A percentile compares a stretch with the other conserved stretches of the same genome.
These are phyloP conservation scores for Serendipita indica DNA, from an alignment of 768 basidiomycete species.

Conservation along the genomic window DNA sequence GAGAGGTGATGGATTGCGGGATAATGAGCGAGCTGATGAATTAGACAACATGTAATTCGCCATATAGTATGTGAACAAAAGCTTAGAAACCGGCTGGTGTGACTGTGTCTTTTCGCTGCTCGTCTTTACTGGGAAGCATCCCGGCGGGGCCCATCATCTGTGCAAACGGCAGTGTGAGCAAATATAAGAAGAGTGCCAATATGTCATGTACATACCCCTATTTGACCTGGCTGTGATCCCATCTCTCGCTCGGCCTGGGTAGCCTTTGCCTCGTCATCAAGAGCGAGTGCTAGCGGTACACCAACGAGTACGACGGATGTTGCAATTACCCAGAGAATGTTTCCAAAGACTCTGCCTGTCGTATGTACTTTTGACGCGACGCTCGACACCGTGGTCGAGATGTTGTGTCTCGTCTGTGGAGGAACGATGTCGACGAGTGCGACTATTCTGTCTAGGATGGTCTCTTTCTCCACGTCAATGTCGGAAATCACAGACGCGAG, in stretches of 20 bases:
- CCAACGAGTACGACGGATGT: constrained; percentile 90
- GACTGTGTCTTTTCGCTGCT: background rate
- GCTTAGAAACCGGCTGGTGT: background rate
- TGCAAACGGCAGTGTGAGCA: background rate
- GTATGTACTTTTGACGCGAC: constrained; percentile 52
- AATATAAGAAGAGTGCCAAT: constrained; percentile 8
- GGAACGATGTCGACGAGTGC: constrained; percentile 95
- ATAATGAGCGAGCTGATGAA: too few relatives aligned
- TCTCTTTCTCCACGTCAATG: constrained; percentile 49
- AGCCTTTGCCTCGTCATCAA: constrained; percentile 94
- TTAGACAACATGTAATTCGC: too few relatives aligned
- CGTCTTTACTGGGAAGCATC: background rate
- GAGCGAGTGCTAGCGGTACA: constrained; percentile 76
- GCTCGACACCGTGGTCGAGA: constrained; percentile 44
- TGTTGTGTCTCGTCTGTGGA: constrained; percentile 68
- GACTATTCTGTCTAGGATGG: constrained; percentile 69
- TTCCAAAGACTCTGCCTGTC: constrained; percentile 61
- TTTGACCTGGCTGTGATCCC: constrained; percentile 81
- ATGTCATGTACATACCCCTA: constrained; percentile 44
- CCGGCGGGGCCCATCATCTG: background rate
- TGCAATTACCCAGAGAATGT: constrained; percentile 86
- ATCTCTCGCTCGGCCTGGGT: constrained; percentile 90
- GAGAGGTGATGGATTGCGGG: too few relatives aligned
- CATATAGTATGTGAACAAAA: too few relatives aligned
- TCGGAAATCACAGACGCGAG: constrained; percentile 70